A percentile compares a stretch with the other conserved stretches of the same genome.
These are phyloP conservation scores for Coniella vitis DNA, from an alignment of 2,329 filamentous ascomycete species.

Conservation along the genomic window DNA sequence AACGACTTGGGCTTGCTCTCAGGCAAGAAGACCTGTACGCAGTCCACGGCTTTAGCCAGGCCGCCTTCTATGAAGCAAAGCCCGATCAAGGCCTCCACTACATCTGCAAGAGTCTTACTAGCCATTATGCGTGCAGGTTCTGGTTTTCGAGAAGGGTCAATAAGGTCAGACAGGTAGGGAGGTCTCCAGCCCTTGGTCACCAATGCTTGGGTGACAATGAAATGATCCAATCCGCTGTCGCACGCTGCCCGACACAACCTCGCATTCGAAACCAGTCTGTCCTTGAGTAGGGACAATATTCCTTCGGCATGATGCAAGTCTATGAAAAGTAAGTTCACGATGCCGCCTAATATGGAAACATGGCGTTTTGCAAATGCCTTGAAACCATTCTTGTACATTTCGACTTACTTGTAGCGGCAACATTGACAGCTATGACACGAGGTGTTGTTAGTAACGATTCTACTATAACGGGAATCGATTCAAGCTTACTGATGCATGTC, in stretches of 20 bases:
- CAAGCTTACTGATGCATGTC: slow-evolving; percentile 50
- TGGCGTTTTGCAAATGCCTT: background rate
- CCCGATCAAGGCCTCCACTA: slow-evolving; percentile 79
- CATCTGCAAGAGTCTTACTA: slow-evolving; percentile 77
- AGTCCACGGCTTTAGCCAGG: slow-evolving; percentile 52
- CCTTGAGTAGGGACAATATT: slow-evolving; percentile 62
- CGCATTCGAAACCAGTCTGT: slow-evolving; percentile 65
- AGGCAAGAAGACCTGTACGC: slow-evolving; percentile 59
- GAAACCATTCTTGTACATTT: background rate
- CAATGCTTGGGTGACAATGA: slow-evolving; percentile 63
- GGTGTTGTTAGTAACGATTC: background rate
- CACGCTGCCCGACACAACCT: slow-evolving; percentile 61
- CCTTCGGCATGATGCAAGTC: slow-evolving; percentile 70
- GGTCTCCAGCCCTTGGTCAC: slow-evolving; percentile 61
- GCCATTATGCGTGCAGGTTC: slow-evolving; percentile 42
- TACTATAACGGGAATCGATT: no score
- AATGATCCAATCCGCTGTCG: slow-evolving; percentile 59
- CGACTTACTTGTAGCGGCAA: background rate
- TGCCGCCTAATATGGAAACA: no score
- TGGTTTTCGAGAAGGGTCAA: slow-evolving; percentile 15
- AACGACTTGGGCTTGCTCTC: slow-evolving; percentile 1
- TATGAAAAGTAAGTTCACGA: slow-evolving; percentile 20
- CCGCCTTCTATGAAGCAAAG: slow-evolving; percentile 66
- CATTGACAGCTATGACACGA: background rate
- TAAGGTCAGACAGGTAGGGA: slow-evolving; percentile 41